Evolutionary conservation across 495 filamentous ascomycete species (phyloP).

Genomic region (Penicillium tannophilum): DNA sequence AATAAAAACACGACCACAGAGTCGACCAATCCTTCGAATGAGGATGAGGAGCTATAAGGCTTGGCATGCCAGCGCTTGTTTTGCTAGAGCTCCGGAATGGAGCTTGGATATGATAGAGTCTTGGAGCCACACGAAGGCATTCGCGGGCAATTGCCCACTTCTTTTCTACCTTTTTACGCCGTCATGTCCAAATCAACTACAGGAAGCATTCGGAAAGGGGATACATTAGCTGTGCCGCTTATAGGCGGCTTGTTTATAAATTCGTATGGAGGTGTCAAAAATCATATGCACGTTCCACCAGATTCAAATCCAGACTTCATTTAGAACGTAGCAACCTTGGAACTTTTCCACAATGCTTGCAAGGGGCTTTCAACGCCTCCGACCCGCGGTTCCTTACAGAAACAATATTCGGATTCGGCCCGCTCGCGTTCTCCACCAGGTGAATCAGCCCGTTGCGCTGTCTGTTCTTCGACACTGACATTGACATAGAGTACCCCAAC

Average conservation of each 20-base stretch:
- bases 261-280: neutral
- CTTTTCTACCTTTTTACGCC: constrained; percentile 21
- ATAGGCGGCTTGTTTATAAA: constrained; percentile 23
- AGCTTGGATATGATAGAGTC: constrained; percentile 14
- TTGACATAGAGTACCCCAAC: constrained; percentile 1
- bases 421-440: constrained; percentile 31
- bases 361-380: neutral
- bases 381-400: constrained; percentile 1
- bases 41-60: constrained; percentile 46
- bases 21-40: constrained; percentile 21
- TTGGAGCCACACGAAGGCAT: neutral
- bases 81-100: neutral
- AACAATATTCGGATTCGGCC: constrained; percentile 8
- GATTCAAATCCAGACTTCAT: neutral
- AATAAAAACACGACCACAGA: constrained; percentile 13
- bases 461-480: neutral
- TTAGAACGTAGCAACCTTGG: neutral
- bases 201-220: constrained; percentile 23
- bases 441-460: constrained; percentile 11
- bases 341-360: neutral
- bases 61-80: neutral
- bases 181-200: constrained; percentile 31
- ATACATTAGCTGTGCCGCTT: constrained; percentile 27
- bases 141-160: neutral
- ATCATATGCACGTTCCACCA: neutral